Conservation (phyloP, 345 rosid species). For the Hibiscus tridactylites region DNA sequence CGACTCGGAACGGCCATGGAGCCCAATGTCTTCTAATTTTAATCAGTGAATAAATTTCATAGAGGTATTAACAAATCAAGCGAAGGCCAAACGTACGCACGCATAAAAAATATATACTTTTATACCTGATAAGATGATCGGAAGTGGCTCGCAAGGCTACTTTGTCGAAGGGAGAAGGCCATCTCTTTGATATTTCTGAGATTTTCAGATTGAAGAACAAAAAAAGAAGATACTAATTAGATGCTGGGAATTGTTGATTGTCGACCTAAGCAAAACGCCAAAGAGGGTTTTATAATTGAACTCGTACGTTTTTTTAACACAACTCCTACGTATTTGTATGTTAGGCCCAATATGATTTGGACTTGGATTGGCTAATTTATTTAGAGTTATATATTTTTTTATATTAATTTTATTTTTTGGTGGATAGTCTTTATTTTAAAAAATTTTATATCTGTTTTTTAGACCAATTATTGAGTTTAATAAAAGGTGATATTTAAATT, state of each 20-base stretch:
- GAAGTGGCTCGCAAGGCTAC: slow-evolving; percentile 38
- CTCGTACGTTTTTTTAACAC: too few species aligned
- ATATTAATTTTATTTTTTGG: too few species aligned
- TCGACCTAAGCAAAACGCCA: background rate
- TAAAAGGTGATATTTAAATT: too few species aligned
- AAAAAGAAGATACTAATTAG: too few species aligned
- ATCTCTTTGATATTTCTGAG: slow-evolving; percentile 17
- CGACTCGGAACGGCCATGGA: slow-evolving; percentile 45
- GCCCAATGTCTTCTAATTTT: slow-evolving; percentile 36
- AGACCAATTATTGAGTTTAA: too few species aligned
- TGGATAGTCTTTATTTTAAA: too few species aligned
- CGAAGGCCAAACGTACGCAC: slow-evolving; percentile 4
- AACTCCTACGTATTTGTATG: too few species aligned
- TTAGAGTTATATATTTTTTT: too few species aligned
- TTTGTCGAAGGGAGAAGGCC: slow-evolving; percentile 55
- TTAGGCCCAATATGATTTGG: too few species aligned
- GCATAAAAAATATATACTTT: background rate
- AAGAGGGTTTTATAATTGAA: background rate
- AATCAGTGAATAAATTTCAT: background rate
- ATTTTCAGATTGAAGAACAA: slow-evolving; percentile 12
- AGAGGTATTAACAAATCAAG: background rate
- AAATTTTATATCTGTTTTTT: too few species aligned
- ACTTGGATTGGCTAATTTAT: too few species aligned
- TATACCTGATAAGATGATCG: slow-evolving; percentile 64
- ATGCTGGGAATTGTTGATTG: too few species aligned